A percentile compares a stretch with the other conserved stretches of the same genome.
phyloP scores from a whole-genome alignment of 495 filamentous ascomycete genomes.

The Talaromyces thailandensis region DNA sequence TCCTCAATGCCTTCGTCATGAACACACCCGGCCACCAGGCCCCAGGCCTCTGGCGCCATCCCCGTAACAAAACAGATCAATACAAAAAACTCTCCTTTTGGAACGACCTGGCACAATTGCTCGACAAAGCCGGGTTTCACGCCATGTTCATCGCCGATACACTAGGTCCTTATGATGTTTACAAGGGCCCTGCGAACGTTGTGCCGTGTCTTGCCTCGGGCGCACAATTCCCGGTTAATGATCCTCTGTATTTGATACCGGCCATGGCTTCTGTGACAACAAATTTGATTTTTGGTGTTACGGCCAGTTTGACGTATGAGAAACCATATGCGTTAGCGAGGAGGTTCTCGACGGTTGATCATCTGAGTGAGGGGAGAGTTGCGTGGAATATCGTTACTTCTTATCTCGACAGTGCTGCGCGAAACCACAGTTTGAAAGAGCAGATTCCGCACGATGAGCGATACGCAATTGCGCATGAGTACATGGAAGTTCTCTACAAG shows the following conservation, averaged over 20 bases:
- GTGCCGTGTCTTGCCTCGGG: conserved; percentile 18
- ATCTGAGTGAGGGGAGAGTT: conserved; percentile 46
- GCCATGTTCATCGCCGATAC: conserved; percentile 54
- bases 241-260: conserved; percentile 39
- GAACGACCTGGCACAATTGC: conserved; percentile 45
- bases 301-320: conserved; percentile 44
- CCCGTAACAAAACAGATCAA: conserved; percentile 40
- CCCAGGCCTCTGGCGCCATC: conserved; percentile 48
- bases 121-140: conserved; percentile 51
- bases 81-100: conserved; percentile 47
- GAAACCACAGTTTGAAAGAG: conserved; percentile 40
- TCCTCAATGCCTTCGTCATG: conserved; percentile 51
- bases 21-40: conserved; percentile 46
- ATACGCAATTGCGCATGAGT: conserved; percentile 51
- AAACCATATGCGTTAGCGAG: conserved; percentile 51
- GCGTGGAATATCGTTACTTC: conserved; percentile 55
- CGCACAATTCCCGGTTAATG: conserved; percentile 26
- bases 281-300: conserved; percentile 44
- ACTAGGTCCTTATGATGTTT: conserved; percentile 24
- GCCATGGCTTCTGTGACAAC: conserved; percentile 51
- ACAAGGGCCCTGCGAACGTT: conserved; percentile 22
- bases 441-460: conserved; percentile 49
- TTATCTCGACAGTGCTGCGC: conserved; percentile 49
- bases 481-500: conserved; percentile 52
- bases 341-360: conserved; percentile 49